phyloP scores from a whole-genome alignment of 2,329 filamentous ascomycete species.

The Pseudogymnoascus sp. region DNA sequence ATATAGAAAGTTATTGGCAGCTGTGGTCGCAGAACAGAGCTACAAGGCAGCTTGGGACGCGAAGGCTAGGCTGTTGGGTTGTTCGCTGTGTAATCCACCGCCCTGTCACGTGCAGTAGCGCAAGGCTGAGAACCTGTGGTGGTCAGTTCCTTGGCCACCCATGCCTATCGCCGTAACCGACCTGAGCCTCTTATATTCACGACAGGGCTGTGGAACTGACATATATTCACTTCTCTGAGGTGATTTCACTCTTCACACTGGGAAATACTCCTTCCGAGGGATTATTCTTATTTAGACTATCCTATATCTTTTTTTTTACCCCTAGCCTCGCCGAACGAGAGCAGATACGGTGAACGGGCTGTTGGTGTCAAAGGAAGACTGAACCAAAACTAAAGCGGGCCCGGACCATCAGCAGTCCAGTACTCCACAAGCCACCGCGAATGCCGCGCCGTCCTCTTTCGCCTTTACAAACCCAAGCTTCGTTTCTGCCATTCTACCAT shows the following conservation, averaged over 20 bases:
- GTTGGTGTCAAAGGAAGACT: neutral
- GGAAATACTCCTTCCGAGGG: neutral
- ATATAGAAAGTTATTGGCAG: neutral
- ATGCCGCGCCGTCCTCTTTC: slow-evolving; percentile 3
- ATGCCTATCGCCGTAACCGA: neutral
- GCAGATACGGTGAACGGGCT: neutral
- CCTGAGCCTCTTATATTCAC: neutral
- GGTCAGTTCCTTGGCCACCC: neutral
- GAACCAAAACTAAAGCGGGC: slow-evolving; percentile 5
- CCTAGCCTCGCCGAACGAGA: neutral
- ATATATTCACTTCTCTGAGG: neutral
- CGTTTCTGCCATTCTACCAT: neutral
- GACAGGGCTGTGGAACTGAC: neutral
- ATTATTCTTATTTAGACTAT: neutral
- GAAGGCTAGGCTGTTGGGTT: slow-evolving; percentile 5
- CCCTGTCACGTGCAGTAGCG: slow-evolving; percentile 5
- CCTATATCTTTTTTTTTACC: neutral
- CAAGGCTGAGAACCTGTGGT: slow-evolving; percentile 6
- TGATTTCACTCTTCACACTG: neutral
- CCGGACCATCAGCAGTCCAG: slow-evolving; percentile 4
- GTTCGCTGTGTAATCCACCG: slow-evolving; percentile 5
- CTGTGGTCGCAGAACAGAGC: slow-evolving; percentile 5
- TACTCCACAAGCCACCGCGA: neutral
- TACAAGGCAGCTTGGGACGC: slow-evolving; percentile 11
- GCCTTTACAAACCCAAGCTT: slow-evolving; percentile 7